These are phyloP conservation scores for Lachnellula cervina DNA, from an alignment of 2,329 filamentous ascomycete species.

Conservation along the genomic window DNA sequence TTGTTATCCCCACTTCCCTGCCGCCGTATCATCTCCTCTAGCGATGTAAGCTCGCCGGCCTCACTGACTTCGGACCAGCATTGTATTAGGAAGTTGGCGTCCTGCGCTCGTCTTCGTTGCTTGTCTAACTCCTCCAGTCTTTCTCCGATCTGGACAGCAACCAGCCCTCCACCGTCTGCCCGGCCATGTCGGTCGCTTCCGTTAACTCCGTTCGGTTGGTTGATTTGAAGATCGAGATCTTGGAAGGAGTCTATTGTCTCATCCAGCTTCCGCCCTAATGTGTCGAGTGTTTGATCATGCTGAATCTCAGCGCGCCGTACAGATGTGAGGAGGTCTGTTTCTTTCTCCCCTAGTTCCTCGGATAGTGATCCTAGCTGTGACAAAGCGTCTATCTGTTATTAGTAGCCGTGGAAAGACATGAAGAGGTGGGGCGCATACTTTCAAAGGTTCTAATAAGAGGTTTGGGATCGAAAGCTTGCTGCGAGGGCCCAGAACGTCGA, in stretches of 20 bases:
- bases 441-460: constrained; percentile 95
- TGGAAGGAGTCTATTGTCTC: constrained; percentile 91
- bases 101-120: constrained; percentile 81
- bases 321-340: constrained; percentile 85
- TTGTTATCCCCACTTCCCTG: constrained; percentile 87
- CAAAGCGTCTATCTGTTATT: constrained; percentile 48
- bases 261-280: constrained; percentile 82
- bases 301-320: constrained; percentile 88
- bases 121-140: constrained; percentile 89
- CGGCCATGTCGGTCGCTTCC: constrained; percentile 47
- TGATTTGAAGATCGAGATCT: constrained; percentile 77
- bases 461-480: constrained; percentile 81
- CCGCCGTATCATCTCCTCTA: constrained; percentile 76
- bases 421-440: constrained; percentile 39
- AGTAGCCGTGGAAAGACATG: constrained; percentile 17
- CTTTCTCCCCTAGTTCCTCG: constrained; percentile 81
- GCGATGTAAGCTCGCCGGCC: constrained; percentile 75
- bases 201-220: constrained; percentile 46
- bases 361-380: constrained; percentile 65
- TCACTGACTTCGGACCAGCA: constrained; percentile 97
- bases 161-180: constrained; percentile 66
- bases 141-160: constrained; percentile 92
- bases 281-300: constrained; percentile 86
- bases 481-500: constrained; percentile 67
- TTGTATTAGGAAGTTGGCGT: constrained; percentile 91